Evolutionary conservation across 2,329 filamentous ascomycete species (phyloP), one percentile per base, ranked within the genome.

Genomic region (Cordyceps farinosa): DNA sequence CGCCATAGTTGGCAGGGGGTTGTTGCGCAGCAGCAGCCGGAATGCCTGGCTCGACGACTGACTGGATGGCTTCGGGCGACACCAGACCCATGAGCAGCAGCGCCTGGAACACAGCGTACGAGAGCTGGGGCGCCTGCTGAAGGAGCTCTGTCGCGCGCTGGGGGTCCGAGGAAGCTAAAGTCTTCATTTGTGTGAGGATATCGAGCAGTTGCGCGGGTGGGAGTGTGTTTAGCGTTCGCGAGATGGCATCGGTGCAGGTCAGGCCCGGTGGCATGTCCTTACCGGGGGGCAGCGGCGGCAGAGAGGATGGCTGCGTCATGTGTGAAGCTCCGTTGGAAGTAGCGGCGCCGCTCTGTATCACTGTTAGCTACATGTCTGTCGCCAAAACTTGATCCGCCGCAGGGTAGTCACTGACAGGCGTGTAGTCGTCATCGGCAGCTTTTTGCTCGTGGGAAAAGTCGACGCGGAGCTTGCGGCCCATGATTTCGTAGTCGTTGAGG

Each of bases 381-480:
- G 10, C 15, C 11, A 40, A 22, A 9, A 40, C 38, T 40, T 9
- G 7, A 40, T 40, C 13, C 38, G 5, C 10, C 38, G 9, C 13
- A 40, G 38, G 38, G 10, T 40, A 2, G 38, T 17, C 15, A 53
- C 56, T 55, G 67, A 69, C 64, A 65, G 69, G 71, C 47, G 71
- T 70, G 47, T 76, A 77, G 66, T 83, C 86, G 63, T 90, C 87
- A 65, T 88, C 87, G 66, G 84, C 84, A 51, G 87, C 89, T 69
- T 89, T 89, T 67, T 92, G 91, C 74, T 97, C 94, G 75, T 97
- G 96, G 64, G 91, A 95, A 77, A 96, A 99, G 77, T 98, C 95
- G 62, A 99, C 95, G 65, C 93, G 87, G 67, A 99, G 84, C 76
- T 96, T 96, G 71, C 95, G 87, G 62, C 92, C 92, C 88, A 97